Conservation (phyloP, 1,284 basidiomycete genomes). For the Bjerkandera adusta region DNA sequence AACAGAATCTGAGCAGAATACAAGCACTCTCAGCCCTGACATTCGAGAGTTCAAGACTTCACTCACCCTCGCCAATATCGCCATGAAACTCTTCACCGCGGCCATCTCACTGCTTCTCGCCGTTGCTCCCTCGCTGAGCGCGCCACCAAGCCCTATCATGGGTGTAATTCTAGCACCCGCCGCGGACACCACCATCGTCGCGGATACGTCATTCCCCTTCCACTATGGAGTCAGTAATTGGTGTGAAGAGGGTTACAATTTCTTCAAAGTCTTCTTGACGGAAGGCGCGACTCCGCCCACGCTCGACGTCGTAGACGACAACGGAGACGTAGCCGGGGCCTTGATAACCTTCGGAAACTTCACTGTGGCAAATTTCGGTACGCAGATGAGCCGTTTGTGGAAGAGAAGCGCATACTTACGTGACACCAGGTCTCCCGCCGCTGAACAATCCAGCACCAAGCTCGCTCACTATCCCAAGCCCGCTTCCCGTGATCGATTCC, state of each 20-base stretch:
- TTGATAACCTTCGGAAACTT: conserved; percentile 11
- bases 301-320: conserved; percentile 11
- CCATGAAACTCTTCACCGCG: conserved; percentile 8
- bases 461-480: conserved; percentile 4
- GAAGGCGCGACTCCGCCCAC: conserved; percentile 5
- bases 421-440: conserved; percentile 14
- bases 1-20: no score
- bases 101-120: conserved; percentile 4
- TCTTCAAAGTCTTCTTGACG: conserved; percentile 13
- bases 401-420: not conserved
- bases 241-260: conserved; percentile 18
- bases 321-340: conserved; percentile 6
- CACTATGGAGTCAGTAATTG: conserved; percentile 12
- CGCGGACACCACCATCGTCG: not conserved
- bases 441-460: conserved; percentile 8
- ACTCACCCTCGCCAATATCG: conserved; percentile 2
- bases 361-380: conserved; percentile 17
- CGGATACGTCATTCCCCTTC: conserved; percentile 12
- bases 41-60: not conserved
- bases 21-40: not conserved
- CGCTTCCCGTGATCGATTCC: not conserved
- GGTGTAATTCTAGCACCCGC: conserved; percentile 13
- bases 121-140: not conserved
- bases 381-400: not conserved
- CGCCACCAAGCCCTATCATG: conserved; percentile 10